Percentiles rank a stretch among this genome's conserved stretches.
These are phyloP conservation scores for Dimargaris cristalligena DNA, from an alignment of 192 early-diverging fungal genomes.

Conservation along the genomic window DNA sequence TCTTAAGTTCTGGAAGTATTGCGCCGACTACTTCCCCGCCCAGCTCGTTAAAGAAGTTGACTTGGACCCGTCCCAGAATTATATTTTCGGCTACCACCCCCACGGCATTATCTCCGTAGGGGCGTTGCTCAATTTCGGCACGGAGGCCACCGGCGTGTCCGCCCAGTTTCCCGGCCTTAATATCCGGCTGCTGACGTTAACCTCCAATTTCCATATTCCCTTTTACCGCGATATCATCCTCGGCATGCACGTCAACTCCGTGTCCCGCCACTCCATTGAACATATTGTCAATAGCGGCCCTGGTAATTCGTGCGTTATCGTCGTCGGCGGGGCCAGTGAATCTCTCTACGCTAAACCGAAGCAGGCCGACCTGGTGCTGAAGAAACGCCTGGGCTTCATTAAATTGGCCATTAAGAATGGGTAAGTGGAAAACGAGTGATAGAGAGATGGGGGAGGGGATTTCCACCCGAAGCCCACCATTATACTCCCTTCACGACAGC, in stretches of 20 bases:
- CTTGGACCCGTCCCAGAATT: constrained; percentile 65
- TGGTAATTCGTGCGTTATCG: constrained; percentile 57
- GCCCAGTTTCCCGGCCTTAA: constrained; percentile 62
- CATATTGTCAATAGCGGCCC: constrained; percentile 52
- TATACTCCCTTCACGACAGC: too few species aligned
- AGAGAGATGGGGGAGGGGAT: too few species aligned
- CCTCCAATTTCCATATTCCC: constrained; percentile 68
- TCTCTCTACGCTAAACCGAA: constrained; percentile 49
- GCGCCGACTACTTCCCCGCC: constrained; percentile 67
- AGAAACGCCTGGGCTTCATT: constrained; percentile 77
- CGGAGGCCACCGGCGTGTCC: constrained; percentile 61
- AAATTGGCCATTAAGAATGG: constrained; percentile 70
- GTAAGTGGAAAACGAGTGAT: constrained; percentile 13
- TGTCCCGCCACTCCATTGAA: constrained; percentile 58
- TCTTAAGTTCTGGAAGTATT: constrained; percentile 53
- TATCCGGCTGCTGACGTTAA: constrained; percentile 62
- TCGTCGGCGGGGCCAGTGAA: constrained; percentile 84
- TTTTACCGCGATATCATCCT: constrained; percentile 74
- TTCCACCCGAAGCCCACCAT: too few species aligned
- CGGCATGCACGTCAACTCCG: constrained; percentile 57
- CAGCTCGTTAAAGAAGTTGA: constrained; percentile 63
- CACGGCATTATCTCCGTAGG: constrained; percentile 79
- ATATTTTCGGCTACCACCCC: constrained; percentile 85
- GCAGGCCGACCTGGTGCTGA: constrained; percentile 48
- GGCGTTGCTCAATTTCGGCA: constrained; percentile 65